Percentiles rank a stretch among this genome's conserved stretches.
Evolutionary conservation across 23 red algal species (phyloP).

Genomic region (Cyanidiococcus yangmingshanensis): DNA sequence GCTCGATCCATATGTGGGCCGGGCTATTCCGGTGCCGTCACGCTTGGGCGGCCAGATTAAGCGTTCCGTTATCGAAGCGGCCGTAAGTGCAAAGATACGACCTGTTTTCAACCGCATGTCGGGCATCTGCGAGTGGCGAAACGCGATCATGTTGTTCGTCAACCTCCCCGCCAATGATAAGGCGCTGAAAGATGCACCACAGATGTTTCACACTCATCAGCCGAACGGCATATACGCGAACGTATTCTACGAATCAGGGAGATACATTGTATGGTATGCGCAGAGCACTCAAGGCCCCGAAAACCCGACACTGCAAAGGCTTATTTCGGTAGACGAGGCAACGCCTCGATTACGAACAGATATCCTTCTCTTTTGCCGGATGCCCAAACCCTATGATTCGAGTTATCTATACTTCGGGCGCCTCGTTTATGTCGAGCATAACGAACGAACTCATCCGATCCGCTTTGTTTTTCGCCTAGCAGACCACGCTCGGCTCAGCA

Average conservation of each 20-base stretch:
- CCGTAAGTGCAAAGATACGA: neutral
- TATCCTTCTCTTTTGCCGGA: slow-evolving; percentile 14
- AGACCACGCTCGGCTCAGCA: neutral
- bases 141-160: slow-evolving; percentile 15
- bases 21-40: neutral
- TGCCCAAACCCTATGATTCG: neutral
- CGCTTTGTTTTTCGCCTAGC: neutral
- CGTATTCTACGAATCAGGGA: neutral
- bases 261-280: neutral
- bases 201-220: neutral
- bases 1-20: neutral
- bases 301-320: neutral
- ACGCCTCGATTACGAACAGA: neutral
- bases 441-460: neutral
- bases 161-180: neutral
- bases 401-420: slow-evolving; percentile 4
- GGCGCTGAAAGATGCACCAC: neutral
- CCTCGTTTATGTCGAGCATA: neutral
- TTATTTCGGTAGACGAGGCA: neutral
- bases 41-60: slow-evolving; percentile 8
- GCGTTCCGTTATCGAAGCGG: slow-evolving; percentile 13
- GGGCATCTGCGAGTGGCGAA: slow-evolving; percentile 4
- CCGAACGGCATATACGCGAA: neutral
- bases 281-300: slow-evolving; percentile 7
- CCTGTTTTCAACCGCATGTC: slow-evolving; percentile 17